phyloP scores from a whole-genome alignment of 2,329 filamentous ascomycete species.

The Aspergillus sp. region DNA sequence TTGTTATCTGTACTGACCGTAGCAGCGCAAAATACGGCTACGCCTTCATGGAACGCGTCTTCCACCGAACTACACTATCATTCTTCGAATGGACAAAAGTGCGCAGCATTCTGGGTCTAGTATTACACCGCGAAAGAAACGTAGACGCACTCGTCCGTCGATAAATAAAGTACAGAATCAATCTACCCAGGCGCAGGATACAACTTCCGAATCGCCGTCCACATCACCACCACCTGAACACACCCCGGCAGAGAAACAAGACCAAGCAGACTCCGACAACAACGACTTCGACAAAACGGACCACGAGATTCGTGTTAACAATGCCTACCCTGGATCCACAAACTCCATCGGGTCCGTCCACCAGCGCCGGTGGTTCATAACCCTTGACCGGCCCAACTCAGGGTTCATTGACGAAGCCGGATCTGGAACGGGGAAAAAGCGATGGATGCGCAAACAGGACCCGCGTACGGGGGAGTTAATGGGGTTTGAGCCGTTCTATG shows the following conservation, averaged over 20 bases:
- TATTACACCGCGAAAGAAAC: slow-evolving; percentile 14
- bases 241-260: neutral
- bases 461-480: slow-evolving; percentile 9
- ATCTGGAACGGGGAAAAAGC: slow-evolving; percentile 8
- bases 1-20: no score
- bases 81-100: slow-evolving; percentile 41
- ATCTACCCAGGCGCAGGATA: slow-evolving; percentile 3
- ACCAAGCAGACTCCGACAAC: slow-evolving; percentile 15
- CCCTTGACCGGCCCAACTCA: slow-evolving; percentile 51
- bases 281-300: slow-evolving; percentile 47
- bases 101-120: slow-evolving; percentile 11
- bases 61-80: slow-evolving; percentile 47
- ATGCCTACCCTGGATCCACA: slow-evolving; percentile 57
- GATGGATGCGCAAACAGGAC: slow-evolving; percentile 22
- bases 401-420: slow-evolving; percentile 41
- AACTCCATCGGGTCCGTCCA: slow-evolving; percentile 61
- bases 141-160: slow-evolving; percentile 6
- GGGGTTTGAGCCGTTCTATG: slow-evolving; percentile 52
- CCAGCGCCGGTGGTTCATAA: slow-evolving; percentile 59
- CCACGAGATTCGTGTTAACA: slow-evolving; percentile 49
- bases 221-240: neutral
- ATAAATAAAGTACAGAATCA: slow-evolving; percentile 1
- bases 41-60: slow-evolving; percentile 48
- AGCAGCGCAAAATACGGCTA: slow-evolving; percentile 48
- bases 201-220: slow-evolving; percentile 15